Evolutionary conservation across 768 basidiomycete genomes (phyloP), one percentile per base, ranked within the genome.

Genomic region (Tephrocybe rancida): DNA sequence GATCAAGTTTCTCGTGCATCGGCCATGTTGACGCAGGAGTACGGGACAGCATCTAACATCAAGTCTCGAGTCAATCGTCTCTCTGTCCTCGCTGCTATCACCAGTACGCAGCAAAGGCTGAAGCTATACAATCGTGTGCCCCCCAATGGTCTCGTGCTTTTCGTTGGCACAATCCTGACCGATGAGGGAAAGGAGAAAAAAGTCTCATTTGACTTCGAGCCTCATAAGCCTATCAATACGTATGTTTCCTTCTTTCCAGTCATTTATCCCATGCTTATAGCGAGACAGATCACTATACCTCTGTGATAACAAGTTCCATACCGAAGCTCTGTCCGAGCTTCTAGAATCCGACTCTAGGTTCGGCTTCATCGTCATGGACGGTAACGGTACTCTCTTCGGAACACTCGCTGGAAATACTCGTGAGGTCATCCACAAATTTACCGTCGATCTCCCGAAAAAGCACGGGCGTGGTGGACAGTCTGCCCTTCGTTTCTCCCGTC

Each of bases 141-240:
- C 1, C 93, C 94, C 2, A 98, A 98, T 60, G 97, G 95, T 51
- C 85, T 99, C 18, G 93, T 98, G 57, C 85, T 99, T 34, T 99
- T 98, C 72, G 97, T 98, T 53, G 97, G 97, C 26, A 99, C 97
- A 10, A 92, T 99, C 64, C 76, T 98, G 49, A 99, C 96, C 45
- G 95, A 98, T 62, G 96, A 98, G 73, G 96, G 96, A 54, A 99
- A 99, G 72, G 97, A 98, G 74, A 98, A 98, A 81, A 99, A 98
- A 71, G 92, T 96, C 26, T 95, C 93, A 0, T 98, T 98, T 64
- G 96, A 98, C 71, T 95, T 99, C 59, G 94, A 97, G 69, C 97
- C 97, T 7, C 96, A 97, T 72, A 98, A 98, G 70, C 95, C 96
- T 29, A 97, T 98, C 77, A 98, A 98, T 70, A 98, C 96, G 92